These are phyloP conservation scores for Fusarium zealandicum DNA, from an alignment of 2,329 filamentous ascomycete species.

Conservation along the genomic window DNA sequence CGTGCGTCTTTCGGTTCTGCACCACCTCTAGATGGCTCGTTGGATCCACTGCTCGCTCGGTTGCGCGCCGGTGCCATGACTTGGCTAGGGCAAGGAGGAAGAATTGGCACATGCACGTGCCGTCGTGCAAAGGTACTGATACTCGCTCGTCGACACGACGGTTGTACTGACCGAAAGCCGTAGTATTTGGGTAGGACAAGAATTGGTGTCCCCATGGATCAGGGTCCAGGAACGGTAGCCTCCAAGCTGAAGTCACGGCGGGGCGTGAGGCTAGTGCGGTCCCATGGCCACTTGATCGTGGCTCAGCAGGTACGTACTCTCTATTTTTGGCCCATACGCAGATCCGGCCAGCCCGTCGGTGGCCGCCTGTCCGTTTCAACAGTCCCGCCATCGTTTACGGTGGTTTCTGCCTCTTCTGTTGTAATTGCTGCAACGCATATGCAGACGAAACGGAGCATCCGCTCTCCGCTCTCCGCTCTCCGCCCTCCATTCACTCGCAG, in stretches of 20 bases:
- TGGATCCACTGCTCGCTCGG: constrained; percentile 37
- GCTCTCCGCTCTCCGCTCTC: constrained; percentile 13
- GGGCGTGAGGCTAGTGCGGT: constrained; percentile 12
- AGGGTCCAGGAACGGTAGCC: constrained; percentile 21
- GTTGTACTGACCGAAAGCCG: constrained; percentile 26
- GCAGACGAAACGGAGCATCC: constrained; percentile 17
- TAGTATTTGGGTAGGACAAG: constrained; percentile 19
- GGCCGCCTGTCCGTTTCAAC: constrained; percentile 14
- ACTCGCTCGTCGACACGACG: constrained; percentile 18
- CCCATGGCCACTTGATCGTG: constrained; percentile 18
- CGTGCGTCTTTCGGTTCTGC: constrained; percentile 7
- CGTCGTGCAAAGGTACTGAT: constrained; percentile 32
- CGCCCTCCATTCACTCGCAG: constrained; percentile 12
- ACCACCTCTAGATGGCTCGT: constrained; percentile 15
- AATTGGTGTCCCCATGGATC: not conserved
- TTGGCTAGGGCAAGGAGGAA: constrained; percentile 16
- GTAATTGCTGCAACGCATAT: constrained; percentile 24
- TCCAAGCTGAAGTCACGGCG: constrained; percentile 11
- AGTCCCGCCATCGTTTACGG: constrained; percentile 4
- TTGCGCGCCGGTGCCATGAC: constrained; percentile 12
- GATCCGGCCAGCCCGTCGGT: constrained; percentile 29
- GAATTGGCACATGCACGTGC: constrained; percentile 31
- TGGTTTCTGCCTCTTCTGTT: constrained; percentile 32
- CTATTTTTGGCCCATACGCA: constrained; percentile 3
- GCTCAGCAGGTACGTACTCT: constrained; percentile 27